A percentile compares a stretch with the other conserved stretches of the same genome.
Evolutionary conservation across 169 alveolate genomes (phyloP).

Genomic region (Cryptosporidium canis): DNA sequence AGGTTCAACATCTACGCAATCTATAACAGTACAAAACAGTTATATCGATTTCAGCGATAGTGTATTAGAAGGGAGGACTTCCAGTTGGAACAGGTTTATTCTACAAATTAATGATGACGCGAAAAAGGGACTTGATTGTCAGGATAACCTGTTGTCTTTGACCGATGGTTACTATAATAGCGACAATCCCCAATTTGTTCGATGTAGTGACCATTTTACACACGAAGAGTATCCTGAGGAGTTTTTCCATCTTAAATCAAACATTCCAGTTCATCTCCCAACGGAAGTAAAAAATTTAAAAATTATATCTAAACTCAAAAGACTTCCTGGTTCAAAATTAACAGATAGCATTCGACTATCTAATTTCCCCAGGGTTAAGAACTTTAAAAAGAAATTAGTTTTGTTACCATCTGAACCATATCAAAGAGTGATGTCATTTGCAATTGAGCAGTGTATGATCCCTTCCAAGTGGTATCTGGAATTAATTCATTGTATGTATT

Average conservation of each 20-base stretch:
- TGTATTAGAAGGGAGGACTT: background rate
- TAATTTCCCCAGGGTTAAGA: background rate
- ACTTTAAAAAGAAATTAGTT: background rate
- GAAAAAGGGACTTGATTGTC: background rate
- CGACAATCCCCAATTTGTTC: background rate
- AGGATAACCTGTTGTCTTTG: background rate
- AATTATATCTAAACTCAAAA: background rate
- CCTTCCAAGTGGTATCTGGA: constrained; percentile 69
- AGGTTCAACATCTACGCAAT: background rate
- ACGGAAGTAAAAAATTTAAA: background rate
- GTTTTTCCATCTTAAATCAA: background rate
- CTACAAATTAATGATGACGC: background rate
- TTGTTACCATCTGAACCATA: constrained; percentile 43
- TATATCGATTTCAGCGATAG: background rate
- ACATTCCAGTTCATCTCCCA: constrained; percentile 40
- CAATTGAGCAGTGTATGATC: constrained; percentile 51
- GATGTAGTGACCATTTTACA: background rate
- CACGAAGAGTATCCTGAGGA: background rate
- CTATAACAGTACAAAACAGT: no score
- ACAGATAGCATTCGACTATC: background rate
- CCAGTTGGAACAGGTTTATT: constrained; percentile 4
- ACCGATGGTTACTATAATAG: background rate
- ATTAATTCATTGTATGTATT: constrained; percentile 55
- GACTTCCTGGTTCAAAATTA: background rate
- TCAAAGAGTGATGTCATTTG: constrained; percentile 55